Base-by-base conservation (phyloP, 2,329 filamentous ascomycete species). In the Fusarium metavorans region DNA sequence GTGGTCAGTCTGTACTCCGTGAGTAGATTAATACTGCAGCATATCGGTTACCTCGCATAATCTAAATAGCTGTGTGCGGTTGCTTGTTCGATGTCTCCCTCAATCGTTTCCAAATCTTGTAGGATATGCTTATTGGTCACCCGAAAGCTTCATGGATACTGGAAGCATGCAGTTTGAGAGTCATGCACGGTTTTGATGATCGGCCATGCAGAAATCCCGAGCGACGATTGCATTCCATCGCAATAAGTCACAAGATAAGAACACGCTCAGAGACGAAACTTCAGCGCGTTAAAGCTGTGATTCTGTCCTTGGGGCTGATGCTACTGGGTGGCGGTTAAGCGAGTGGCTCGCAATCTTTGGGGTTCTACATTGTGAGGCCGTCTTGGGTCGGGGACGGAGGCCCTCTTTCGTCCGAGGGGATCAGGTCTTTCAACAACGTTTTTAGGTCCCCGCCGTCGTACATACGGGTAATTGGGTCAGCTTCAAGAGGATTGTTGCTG, bases 381-480 rank as follows among this genome's bases (percentile, higher is more conserved):
- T 43, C 6, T 3, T 1, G 6, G 5, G 2, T 6, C 18, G 5
- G 6, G 11, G 41, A 23, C 11, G 11, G 20, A 43, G n/a, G 14
- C 0, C 6, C 6, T 43, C n/a, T 14, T 43, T 43, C 11, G 3
- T 7, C n/a, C 6, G 0, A 14, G 20, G 11, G 6, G 11, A 20
- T 7, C 3, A 3, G 2, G n/a, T 20, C 11, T 11, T 13, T 7
- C 3, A 5, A 14, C 5, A 13, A 20, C 10, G 1, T 20, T 23
- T 13, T 23, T 5, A 1, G 5, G 0, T 43, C 10, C 5, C 0
- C 5, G 3, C 14, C 6, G 6, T 10, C 6, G 6, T 13, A 14
- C 11, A 3, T 4, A 14, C 2, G 6, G 11, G 4, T 14, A 14
- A 23, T 4, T 3, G 0, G 3, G 1, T 43, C 7, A 4, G 6